phyloP scores from a whole-genome alignment of 2,329 filamentous ascomycete genomes.

The Phaeosphaeria sp. region DNA sequence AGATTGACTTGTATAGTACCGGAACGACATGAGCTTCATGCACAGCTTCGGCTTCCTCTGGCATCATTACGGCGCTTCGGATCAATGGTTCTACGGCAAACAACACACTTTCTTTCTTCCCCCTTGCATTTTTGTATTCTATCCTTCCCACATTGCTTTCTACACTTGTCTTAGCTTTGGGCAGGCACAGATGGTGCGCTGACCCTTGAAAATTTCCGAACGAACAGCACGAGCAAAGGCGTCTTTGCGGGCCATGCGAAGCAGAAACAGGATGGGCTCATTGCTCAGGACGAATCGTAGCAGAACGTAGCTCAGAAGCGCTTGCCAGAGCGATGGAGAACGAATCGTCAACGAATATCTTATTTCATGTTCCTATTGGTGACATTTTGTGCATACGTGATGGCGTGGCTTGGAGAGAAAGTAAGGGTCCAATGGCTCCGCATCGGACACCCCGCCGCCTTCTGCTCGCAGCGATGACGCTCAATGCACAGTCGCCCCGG shows the following conservation, averaged over 20 bases:
- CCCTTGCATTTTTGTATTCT: conserved; percentile 11
- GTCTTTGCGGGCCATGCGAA: conserved; percentile 1
- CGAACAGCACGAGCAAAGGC: conserved; percentile 16
- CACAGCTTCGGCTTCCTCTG: conserved; percentile 38
- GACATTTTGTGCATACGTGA: background rate
- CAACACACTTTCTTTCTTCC: conserved; percentile 9
- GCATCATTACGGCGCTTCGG: conserved; percentile 42
- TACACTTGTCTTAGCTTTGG: conserved; percentile 22
- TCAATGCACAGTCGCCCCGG: conserved; percentile 2
- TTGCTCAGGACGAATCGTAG: background rate
- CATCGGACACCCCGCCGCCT: conserved; percentile 3
- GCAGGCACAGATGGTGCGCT: conserved; percentile 19
- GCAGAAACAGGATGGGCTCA: too few species aligned
- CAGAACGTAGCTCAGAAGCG: conserved; percentile 2
- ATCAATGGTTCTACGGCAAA: conserved; percentile 8
- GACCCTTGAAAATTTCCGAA: conserved; percentile 12
- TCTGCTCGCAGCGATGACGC: conserved; percentile 10
- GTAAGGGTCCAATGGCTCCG: conserved; percentile 2
- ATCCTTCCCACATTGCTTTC: conserved; percentile 22
- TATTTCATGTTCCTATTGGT: background rate
- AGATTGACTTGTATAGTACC: conserved; percentile 47
- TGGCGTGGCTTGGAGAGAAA: background rate
- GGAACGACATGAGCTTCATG: conserved; percentile 38
- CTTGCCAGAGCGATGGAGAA: conserved; percentile 6
- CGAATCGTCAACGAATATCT: conserved; percentile 1